A percentile compares a stretch with the other conserved stretches of the same genome.
Evolutionary conservation across 192 early-diverging fungal species (phyloP).

Genomic region (Linnemannia schmuckeri): DNA sequence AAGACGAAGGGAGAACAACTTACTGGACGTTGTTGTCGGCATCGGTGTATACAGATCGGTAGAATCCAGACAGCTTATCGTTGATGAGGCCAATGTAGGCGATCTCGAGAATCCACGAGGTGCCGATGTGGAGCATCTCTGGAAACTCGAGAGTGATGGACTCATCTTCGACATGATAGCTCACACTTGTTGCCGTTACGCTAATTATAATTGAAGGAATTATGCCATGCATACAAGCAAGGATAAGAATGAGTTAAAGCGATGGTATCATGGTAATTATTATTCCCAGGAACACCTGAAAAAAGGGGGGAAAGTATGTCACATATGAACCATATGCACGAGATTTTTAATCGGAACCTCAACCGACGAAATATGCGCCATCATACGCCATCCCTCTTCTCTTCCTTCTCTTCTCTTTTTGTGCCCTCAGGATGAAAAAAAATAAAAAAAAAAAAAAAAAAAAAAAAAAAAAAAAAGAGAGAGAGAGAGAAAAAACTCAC

Average conservation of each 20-base stretch:
- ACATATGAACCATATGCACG: too few relatives aligned
- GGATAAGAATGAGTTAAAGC: neutral
- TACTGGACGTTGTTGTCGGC: conserved; percentile 67
- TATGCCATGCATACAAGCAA: neutral
- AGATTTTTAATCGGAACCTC: neutral
- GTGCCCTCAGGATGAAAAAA: too few relatives aligned
- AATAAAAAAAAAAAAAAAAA: too few relatives aligned
- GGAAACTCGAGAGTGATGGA: conserved; percentile 61
- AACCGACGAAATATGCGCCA: neutral
- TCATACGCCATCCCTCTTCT: neutral
- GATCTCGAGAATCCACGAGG: conserved; percentile 62
- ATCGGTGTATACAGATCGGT: conserved; percentile 81
- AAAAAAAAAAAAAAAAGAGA: too few relatives aligned
- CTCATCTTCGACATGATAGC: conserved; percentile 51
- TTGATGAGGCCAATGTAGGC: conserved; percentile 70
- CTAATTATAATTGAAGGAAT: conserved; percentile 13
- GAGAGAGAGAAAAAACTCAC: neutral
- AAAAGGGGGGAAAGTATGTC: too few relatives aligned
- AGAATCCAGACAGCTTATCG: conserved; percentile 90
- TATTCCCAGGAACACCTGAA: neutral
- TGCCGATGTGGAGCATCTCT: conserved; percentile 59
- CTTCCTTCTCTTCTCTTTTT: neutral
- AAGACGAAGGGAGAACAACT: neutral
- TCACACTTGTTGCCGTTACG: conserved; percentile 51
- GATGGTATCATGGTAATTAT: neutral